These are phyloP conservation scores for Fusarium ambrosium DNA, from an alignment of 2,329 filamentous ascomycete genomes.

Conservation along the genomic window DNA sequence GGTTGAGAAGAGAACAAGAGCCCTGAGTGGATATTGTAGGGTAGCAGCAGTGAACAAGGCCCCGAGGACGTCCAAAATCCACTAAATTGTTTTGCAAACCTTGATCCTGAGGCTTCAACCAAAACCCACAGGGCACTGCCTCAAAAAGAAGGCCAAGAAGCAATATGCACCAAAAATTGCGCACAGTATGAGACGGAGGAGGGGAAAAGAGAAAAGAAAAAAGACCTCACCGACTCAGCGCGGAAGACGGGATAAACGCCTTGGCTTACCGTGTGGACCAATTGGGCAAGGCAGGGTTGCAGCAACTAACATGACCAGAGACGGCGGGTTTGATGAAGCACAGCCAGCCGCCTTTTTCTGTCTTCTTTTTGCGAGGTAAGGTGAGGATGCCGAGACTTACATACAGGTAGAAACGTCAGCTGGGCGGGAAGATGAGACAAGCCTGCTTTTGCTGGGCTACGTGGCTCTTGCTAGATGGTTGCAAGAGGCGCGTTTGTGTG, in stretches of 20 bases:
- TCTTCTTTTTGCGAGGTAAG: conserved; percentile 8
- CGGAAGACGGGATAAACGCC: conserved; percentile 5
- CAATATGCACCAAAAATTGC: conserved; percentile 13
- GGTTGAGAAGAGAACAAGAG: not conserved
- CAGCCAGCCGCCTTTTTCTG: conserved; percentile 10
- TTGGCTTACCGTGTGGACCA: conserved; percentile 22
- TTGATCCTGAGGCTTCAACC: conserved; percentile 26
- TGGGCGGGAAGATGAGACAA: conserved; percentile 4
- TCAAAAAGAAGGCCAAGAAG: conserved; percentile 1
- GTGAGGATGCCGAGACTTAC: not conserved
- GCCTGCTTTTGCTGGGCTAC: conserved; percentile 10
- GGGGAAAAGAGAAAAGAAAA: not conserved
- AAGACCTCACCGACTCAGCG: not conserved
- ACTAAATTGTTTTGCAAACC: conserved; percentile 36
- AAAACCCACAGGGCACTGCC: conserved; percentile 27
- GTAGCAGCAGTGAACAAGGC: not conserved
- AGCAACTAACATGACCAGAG: conserved; percentile 26
- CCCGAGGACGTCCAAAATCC: conserved; percentile 15
- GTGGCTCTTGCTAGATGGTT: conserved; percentile 12
- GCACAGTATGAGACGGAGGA: conserved; percentile 35
- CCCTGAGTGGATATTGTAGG: conserved; percentile 1
- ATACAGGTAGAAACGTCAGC: conserved; percentile 11
- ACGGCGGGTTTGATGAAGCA: conserved; percentile 6
- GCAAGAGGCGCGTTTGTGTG: conserved; percentile 16
- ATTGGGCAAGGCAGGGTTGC: conserved; percentile 20